Percentiles rank a stretch among this genome's conserved stretches.
These are phyloP conservation scores for Nicotiana undulata DNA, from an alignment of 257 asterid genomes.

Conservation along the genomic window DNA sequence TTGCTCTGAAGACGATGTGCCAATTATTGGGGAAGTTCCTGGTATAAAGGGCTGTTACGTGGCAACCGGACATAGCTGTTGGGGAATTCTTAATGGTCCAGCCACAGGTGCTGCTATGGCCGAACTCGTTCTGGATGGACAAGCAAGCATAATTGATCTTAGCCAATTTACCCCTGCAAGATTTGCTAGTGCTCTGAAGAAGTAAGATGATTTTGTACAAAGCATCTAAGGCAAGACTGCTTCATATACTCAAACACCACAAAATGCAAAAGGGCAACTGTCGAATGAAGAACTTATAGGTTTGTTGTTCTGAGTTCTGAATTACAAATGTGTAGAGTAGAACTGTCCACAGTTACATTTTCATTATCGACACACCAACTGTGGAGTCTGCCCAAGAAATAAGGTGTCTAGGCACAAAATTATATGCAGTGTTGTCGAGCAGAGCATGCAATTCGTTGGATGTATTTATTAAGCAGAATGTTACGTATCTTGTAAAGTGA, in stretches of 20 bases:
- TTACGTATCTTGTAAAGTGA: no score
- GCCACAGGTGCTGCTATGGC: constrained; percentile 87
- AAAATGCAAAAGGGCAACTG: not conserved
- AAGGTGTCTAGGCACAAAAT: no score
- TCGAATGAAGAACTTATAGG: not conserved
- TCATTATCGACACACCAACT: not conserved
- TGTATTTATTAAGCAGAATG: no score
- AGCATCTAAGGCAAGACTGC: not conserved
- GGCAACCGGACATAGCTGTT: constrained; percentile 86
- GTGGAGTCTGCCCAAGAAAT: no score
- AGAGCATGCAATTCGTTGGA: no score
- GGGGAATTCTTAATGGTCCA: constrained; percentile 95
- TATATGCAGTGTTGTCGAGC: no score
- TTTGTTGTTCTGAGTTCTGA: not conserved
- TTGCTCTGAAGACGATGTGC: constrained; percentile 69
- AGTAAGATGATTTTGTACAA: not conserved
- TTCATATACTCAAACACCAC: not conserved
- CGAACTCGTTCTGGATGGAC: constrained; percentile 66
- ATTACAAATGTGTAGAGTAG: not conserved
- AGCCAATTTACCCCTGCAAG: constrained; percentile 46
- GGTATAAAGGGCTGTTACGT: constrained; percentile 67
- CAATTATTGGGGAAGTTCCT: constrained; percentile 74
- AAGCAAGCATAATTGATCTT: constrained; percentile 50
- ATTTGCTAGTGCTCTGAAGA: constrained; percentile 25
- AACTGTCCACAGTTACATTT: not conserved